These are phyloP conservation scores for Prunella vulgaris DNA, from an alignment of 257 asterid genomes.

Conservation along the genomic window DNA sequence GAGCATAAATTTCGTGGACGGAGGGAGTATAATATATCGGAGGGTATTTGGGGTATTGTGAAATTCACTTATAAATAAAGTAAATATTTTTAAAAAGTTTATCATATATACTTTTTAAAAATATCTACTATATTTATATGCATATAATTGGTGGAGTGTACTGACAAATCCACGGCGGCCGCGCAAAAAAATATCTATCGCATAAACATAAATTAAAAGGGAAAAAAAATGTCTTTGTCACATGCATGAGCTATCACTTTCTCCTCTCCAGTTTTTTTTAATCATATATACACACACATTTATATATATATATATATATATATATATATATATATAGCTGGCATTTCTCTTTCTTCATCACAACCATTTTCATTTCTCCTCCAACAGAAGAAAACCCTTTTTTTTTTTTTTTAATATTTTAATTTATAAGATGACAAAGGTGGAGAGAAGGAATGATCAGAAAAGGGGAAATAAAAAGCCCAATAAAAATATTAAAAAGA, in stretches of 20 bases:
- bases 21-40: too few species aligned
- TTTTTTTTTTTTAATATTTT: neutral
- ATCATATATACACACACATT: neutral
- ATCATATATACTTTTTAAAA: too few species aligned
- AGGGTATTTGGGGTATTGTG: too few species aligned
- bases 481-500: slow-evolving; percentile 29
- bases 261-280: neutral
- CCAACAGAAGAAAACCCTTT: too few species aligned
- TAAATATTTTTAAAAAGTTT: too few species aligned
- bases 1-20: too few species aligned
- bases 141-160: too few species aligned
- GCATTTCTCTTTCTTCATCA: neutral
- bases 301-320: neutral
- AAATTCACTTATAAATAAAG: too few species aligned
- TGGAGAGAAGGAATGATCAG: slow-evolving; percentile 38
- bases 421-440: too few species aligned
- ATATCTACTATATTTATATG: too few species aligned
- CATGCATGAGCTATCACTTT: neutral
- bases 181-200: neutral
- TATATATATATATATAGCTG: neutral
- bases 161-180: neutral
- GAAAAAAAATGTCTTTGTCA: neutral
- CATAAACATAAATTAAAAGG: neutral
- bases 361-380: neutral
- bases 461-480: slow-evolving; percentile 12